A percentile compares a stretch with the other conserved stretches of the same genome.
Evolutionary conservation across 1,139 yeast genomes (phyloP).

Genomic region (Pneumocystis wakefieldiae): DNA sequence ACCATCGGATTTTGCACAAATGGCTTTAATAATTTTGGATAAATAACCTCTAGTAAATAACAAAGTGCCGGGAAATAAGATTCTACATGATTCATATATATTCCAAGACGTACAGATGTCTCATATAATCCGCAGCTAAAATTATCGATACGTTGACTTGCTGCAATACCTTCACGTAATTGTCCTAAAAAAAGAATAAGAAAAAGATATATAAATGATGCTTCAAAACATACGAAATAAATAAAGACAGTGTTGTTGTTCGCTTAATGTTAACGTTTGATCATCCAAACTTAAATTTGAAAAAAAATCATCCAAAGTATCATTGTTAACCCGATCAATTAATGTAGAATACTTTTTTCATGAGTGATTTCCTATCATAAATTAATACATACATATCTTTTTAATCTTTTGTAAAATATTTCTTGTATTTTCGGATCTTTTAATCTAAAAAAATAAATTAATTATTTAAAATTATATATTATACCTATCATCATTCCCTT

Average conservation of each 20-base stretch:
- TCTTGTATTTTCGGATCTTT: slow-evolving; percentile 10
- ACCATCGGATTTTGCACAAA: background rate
- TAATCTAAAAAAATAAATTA: slow-evolving; percentile 5
- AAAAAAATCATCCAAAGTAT: no score
- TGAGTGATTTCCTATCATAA: slow-evolving; percentile 9
- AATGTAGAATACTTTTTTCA: background rate
- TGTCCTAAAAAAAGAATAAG: slow-evolving; percentile 7
- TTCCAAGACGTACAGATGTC: slow-evolving; percentile 14
- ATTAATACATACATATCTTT: slow-evolving; percentile 2
- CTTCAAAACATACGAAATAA: slow-evolving; percentile 6
- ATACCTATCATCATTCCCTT: slow-evolving; percentile 12
- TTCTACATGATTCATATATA: slow-evolving; percentile 16
- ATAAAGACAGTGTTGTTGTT: background rate
- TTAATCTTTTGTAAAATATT: slow-evolving; percentile 12
- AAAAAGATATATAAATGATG: slow-evolving; percentile 6
- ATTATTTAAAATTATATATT: background rate
- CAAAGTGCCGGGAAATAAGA: slow-evolving; percentile 16
- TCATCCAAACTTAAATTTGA: slow-evolving; percentile 6
- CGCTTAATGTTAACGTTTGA: slow-evolving; percentile 3
- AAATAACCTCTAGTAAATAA: slow-evolving; percentile 14
- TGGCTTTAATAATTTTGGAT: slow-evolving; percentile 1
- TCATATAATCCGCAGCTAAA: slow-evolving; percentile 10
- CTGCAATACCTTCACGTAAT: slow-evolving; percentile 15
- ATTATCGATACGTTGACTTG: slow-evolving; percentile 12
- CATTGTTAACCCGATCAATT: no score